Percentiles rank a stretch among this genome's conserved stretches.
Conservation (phyloP, 2,329 filamentous ascomycete genomes). For the Acephala macrosclerotiorum region DNA sequence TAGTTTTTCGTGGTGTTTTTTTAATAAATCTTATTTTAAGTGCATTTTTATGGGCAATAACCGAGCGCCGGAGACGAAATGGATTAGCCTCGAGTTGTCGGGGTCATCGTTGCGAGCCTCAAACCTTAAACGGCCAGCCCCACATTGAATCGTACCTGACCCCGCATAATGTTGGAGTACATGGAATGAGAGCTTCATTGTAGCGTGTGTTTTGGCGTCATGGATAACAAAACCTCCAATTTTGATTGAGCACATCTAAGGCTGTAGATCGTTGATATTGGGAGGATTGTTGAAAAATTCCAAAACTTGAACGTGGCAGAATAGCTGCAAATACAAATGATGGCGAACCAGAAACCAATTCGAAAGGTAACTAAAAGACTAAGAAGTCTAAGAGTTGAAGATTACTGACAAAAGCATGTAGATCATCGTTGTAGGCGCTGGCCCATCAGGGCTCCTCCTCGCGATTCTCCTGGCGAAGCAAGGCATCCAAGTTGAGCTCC, state of each 20-base stretch:
- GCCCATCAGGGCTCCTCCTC: conserved; percentile 56
- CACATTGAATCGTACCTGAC: conserved; percentile 9
- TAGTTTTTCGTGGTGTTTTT: too few species aligned
- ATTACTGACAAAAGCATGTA: background rate
- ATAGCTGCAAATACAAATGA: background rate
- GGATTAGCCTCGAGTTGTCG: too few species aligned
- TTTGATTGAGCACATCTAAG: background rate
- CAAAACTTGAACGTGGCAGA: background rate
- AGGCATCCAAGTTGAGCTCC: conserved; percentile 58
- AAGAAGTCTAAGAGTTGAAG: background rate
- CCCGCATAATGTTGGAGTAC: conserved; percentile 2
- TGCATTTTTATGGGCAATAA: too few species aligned
- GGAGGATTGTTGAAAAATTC: background rate
- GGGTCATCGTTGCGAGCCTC: background rate
- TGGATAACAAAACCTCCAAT: background rate
- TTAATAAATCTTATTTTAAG: too few species aligned
- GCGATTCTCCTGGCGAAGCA: conserved; percentile 61
- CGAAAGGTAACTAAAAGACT: background rate
- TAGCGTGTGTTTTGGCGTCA: background rate
- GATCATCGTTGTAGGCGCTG: conserved; percentile 57
- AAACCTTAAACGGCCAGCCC: background rate
- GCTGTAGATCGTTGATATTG: background rate
- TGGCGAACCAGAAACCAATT: conserved; percentile 17
- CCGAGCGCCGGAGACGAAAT: too few species aligned
- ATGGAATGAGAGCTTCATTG: background rate